phyloP scores from a whole-genome alignment of 441 rosid species.

The Brassica hybrid region DNA sequence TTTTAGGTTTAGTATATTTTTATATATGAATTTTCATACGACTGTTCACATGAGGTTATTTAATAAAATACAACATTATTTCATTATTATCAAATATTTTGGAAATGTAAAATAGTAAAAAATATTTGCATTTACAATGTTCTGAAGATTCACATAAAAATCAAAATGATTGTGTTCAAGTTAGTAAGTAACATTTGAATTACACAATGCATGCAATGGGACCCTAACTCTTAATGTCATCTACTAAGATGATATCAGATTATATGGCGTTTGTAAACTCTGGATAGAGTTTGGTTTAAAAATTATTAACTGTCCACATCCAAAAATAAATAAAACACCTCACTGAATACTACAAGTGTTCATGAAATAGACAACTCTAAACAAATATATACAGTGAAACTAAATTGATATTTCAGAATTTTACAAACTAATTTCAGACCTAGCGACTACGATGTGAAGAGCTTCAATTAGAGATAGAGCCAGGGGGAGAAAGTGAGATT shows the following conservation, averaged over 20 bases:
- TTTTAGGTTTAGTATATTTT: neutral
- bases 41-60: neutral
- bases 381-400: constrained; percentile 37
- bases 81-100: neutral
- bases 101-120: neutral
- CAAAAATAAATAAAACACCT: constrained; percentile 38
- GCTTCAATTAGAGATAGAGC: constrained; percentile 59
- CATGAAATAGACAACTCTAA: constrained; percentile 38
- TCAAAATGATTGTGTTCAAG: constrained; percentile 16
- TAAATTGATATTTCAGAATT: constrained; percentile 32
- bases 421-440: constrained; percentile 34
- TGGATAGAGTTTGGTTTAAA: constrained; percentile 31
- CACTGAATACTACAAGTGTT: constrained; percentile 36
- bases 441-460: constrained; percentile 42
- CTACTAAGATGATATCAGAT: constrained; percentile 32
- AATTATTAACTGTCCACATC: constrained; percentile 33
- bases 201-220: constrained; percentile 21
- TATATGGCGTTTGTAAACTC: constrained; percentile 14
- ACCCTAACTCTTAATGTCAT: constrained; percentile 34
- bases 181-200: neutral
- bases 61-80: neutral
- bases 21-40: neutral
- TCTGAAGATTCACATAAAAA: neutral
- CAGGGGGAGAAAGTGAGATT: constrained; percentile 60
- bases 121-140: neutral